phyloP scores from a whole-genome alignment of 1,284 basidiomycete species.

The Cutaneotrichosporon sp. region DNA sequence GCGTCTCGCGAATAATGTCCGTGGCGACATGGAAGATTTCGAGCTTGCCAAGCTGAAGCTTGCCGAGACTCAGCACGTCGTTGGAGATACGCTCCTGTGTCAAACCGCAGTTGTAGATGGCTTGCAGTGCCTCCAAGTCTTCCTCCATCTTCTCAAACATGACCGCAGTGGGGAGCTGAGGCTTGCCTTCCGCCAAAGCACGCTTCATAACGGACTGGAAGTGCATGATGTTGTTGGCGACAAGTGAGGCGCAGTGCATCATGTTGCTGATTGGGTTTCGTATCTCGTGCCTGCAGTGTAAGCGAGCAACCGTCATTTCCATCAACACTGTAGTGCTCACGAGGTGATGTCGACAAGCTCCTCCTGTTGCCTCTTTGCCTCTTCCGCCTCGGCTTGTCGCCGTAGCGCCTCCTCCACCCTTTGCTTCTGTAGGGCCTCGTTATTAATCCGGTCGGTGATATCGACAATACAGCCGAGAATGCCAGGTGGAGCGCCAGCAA shows the following conservation, averaged over 20 bases:
- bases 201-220: constrained; percentile 31
- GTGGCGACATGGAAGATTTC: constrained; percentile 29
- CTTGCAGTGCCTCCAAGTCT: constrained; percentile 21
- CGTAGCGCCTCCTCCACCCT: constrained; percentile 41
- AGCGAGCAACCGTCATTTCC: too few relatives aligned
- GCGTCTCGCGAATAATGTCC: constrained; percentile 29
- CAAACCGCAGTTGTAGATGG: constrained; percentile 30
- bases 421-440: constrained; percentile 38
- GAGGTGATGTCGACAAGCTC: constrained; percentile 47
- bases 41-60: constrained; percentile 37
- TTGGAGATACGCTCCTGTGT: constrained; percentile 47
- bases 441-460: constrained; percentile 42
- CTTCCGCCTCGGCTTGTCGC: constrained; percentile 41
- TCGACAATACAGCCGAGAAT: constrained; percentile 40
- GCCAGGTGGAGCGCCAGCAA: constrained; percentile 21
- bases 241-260: constrained; percentile 39
- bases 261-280: constrained; percentile 25
- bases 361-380: constrained; percentile 44
- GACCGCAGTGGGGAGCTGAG: constrained; percentile 12
- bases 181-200: background rate
- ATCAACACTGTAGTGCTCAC: too few relatives aligned
- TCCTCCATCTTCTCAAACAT: constrained; percentile 15
- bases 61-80: constrained; percentile 43
- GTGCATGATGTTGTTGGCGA: constrained; percentile 39
- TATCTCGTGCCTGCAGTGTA: constrained; percentile 28